These are phyloP conservation scores for Aspergillus diversus DNA, from an alignment of 495 filamentous ascomycete species.

Conservation along the genomic window DNA sequence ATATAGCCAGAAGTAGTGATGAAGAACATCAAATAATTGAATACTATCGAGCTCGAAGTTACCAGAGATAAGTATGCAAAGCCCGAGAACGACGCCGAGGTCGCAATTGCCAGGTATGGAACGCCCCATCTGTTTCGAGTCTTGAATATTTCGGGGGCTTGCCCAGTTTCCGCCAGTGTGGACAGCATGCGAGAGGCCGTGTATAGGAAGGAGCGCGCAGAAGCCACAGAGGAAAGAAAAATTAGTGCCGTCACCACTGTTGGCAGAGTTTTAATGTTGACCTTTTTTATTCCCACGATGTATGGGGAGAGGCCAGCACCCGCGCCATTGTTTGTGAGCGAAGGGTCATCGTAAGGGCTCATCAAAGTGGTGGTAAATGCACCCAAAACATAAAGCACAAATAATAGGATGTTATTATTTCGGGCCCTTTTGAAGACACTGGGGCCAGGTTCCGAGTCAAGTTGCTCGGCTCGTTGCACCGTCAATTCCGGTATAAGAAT, in stretches of 20 bases:
- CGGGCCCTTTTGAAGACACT: slow-evolving; percentile 28
- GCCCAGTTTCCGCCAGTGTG: slow-evolving; percentile 50
- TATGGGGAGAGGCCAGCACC: slow-evolving; percentile 51
- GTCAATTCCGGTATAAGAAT: slow-evolving; percentile 59
- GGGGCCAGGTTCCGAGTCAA: slow-evolving; percentile 35
- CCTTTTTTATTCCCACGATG: slow-evolving; percentile 41
- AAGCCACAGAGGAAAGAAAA: slow-evolving; percentile 71
- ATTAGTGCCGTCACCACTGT: slow-evolving; percentile 70
- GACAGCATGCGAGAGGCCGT: slow-evolving; percentile 56
- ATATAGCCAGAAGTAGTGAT: slow-evolving; percentile 64
- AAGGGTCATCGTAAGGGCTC: slow-evolving; percentile 57
- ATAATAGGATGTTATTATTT: slow-evolving; percentile 36
- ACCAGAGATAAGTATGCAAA: slow-evolving; percentile 42
- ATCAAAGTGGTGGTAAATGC: slow-evolving; percentile 60
- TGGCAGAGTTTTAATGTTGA: slow-evolving; percentile 60
- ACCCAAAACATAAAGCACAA: slow-evolving; percentile 64
- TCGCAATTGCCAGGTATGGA: slow-evolving; percentile 48
- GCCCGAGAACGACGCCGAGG: slow-evolving; percentile 43
- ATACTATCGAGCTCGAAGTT: slow-evolving; percentile 34
- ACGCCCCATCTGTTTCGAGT: slow-evolving; percentile 48
- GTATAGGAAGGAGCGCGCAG: slow-evolving; percentile 64
- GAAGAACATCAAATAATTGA: slow-evolving; percentile 60
- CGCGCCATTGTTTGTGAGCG: slow-evolving; percentile 50
- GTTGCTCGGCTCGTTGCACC: slow-evolving; percentile 55
- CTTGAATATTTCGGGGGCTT: slow-evolving; percentile 48